A percentile compares a stretch with the other conserved stretches of the same genome.
These are phyloP conservation scores for Trichophyton equinum DNA, from an alignment of 2,329 filamentous ascomycete species.

Conservation along the genomic window DNA sequence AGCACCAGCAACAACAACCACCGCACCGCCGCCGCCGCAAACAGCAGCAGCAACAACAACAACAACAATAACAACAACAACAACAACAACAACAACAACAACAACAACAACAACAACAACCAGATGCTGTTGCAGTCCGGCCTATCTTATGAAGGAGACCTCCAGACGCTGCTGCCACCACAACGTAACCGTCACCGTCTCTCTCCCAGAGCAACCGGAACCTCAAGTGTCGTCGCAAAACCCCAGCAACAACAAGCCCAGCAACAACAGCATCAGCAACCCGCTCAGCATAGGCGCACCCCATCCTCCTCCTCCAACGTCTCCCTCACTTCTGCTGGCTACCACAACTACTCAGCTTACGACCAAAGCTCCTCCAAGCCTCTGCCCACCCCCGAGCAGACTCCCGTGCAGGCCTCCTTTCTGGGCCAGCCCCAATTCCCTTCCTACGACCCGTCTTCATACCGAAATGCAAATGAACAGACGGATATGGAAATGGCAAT, in stretches of 20 bases:
- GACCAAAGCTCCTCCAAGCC: conserved; percentile 35
- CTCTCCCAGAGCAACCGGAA: not conserved
- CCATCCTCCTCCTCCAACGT: conserved; percentile 34
- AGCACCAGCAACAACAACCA: conserved; percentile 9
- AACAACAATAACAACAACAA: conserved; percentile 8
- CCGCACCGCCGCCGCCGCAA: not conserved
- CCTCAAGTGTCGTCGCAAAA: not conserved
- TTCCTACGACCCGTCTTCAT: conserved; percentile 33
- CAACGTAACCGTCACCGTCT: conserved; percentile 14
- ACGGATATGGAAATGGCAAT: conserved; percentile 46
- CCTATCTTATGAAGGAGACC: conserved; percentile 6
- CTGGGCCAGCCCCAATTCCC: conserved; percentile 33
- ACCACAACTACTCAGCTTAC: conserved; percentile 34
- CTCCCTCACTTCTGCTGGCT: conserved; percentile 25
- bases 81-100: conserved; percentile 8
- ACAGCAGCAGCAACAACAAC: conserved; percentile 6
- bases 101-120: conserved; percentile 11
- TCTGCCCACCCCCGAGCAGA: conserved; percentile 44
- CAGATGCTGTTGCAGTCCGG: conserved; percentile 28
- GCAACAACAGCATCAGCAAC: not conserved
- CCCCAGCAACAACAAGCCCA: not conserved
- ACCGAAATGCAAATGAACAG: conserved; percentile 31
- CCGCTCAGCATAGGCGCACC: conserved; percentile 22
- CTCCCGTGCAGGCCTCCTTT: conserved; percentile 41
- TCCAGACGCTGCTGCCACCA: conserved; percentile 7